Evolutionary conservation across 371 early-diverging fungal genomes (phyloP).

Genomic region (Funneliformis caledonium): DNA sequence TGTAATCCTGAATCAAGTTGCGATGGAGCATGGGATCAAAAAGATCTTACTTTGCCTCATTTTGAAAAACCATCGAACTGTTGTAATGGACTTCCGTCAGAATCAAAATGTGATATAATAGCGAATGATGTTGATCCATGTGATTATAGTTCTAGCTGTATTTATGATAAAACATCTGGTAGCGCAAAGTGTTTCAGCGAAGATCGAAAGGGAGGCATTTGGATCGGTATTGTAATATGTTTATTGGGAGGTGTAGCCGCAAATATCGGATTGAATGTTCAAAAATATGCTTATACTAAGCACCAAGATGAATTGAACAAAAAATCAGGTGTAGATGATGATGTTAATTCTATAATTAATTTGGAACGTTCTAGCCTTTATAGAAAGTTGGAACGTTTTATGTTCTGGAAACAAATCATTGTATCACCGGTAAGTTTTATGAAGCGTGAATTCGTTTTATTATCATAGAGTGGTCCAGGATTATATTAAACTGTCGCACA

Average conservation of each 20-base stretch:
- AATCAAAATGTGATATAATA: conserved; percentile 49
- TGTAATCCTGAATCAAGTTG: conserved; percentile 67
- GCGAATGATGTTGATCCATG: conserved; percentile 54
- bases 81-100: conserved; percentile 54
- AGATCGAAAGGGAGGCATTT: conserved; percentile 46
- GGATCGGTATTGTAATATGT: conserved; percentile 78
- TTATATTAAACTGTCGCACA: no score
- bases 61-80: conserved; percentile 45
- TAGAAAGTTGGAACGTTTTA: not conserved
- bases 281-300: conserved; percentile 78
- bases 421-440: conserved; percentile 44
- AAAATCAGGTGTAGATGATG: conserved; percentile 33
- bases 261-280: conserved; percentile 87
- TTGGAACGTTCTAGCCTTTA: conserved; percentile 1
- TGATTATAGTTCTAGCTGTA: conserved; percentile 44
- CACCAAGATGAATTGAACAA: conserved; percentile 52
- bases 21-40: conserved; percentile 54
- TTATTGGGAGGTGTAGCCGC: conserved; percentile 73
- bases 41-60: conserved; percentile 47
- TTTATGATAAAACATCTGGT: conserved; percentile 15
- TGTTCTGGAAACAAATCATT: conserved; percentile 44
- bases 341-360: not conserved
- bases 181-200: not conserved
- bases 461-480: not conserved
- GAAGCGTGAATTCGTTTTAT: conserved; percentile 43